These are phyloP conservation scores for Toxicodendron radicans DNA, from an alignment of 345 rosid genomes.

Conservation along the genomic window DNA sequence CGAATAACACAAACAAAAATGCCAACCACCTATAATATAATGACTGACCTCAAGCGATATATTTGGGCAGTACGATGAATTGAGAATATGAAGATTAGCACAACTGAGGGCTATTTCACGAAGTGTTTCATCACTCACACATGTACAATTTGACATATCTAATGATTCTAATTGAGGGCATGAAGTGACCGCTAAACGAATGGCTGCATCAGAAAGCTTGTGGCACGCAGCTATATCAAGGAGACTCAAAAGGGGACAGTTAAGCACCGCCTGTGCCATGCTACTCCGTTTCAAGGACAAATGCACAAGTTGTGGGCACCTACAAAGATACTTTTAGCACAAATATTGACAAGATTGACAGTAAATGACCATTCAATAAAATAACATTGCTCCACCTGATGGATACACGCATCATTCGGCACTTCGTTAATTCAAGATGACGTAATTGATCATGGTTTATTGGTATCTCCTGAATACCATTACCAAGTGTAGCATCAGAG, in stretches of 20 bases:
- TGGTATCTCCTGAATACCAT: conserved; percentile 76
- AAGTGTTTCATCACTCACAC: conserved; percentile 92
- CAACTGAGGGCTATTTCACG: conserved; percentile 79
- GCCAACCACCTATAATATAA: conserved; percentile 17
- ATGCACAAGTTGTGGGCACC: conserved; percentile 83
- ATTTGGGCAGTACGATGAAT: conserved; percentile 98
- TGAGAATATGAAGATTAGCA: conserved; percentile 66
- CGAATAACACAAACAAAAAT: conserved; percentile 8
- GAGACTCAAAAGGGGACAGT: conserved; percentile 71
- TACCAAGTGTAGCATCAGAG: conserved; percentile 72
- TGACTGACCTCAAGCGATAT: conserved; percentile 87
- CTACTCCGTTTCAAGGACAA: conserved; percentile 89
- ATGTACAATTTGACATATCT: conserved; percentile 92
- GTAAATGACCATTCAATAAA: not conserved
- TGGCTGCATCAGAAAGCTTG: conserved; percentile 95
- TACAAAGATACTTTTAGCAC: conserved; percentile 33
- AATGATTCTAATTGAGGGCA: conserved; percentile 81
- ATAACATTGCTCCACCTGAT: conserved; percentile 55
- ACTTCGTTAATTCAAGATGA: conserved; percentile 75
- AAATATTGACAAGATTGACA: conserved; percentile 15
- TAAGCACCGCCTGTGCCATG: conserved; percentile 83
- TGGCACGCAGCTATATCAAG: conserved; percentile 93
- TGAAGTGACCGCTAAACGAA: conserved; percentile 82
- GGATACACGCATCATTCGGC: conserved; percentile 81
- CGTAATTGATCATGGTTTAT: conserved; percentile 80